Base-by-base conservation (phyloP, 2,329 filamentous ascomycete species). In the Calonectria honghensis region DNA sequence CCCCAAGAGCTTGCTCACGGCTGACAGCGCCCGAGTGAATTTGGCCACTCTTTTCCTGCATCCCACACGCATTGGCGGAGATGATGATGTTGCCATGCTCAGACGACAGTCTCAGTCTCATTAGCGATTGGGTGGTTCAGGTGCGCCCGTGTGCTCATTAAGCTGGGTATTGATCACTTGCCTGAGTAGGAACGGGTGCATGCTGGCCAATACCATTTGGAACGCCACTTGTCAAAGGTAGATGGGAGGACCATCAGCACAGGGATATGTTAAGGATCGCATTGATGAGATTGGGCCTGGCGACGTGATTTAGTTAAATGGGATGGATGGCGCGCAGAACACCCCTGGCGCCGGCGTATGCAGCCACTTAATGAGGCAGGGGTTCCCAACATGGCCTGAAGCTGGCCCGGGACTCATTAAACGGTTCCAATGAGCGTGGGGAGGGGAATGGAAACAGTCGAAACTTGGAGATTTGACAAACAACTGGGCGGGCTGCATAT, bases 331-430 rank as follows among this genome's bases (percentile, higher is more conserved):
- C 79, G 75, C 79, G 80, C 79, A 81, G 80, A 76, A 77, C 75
- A 81, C 79, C 80, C 80, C 79, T 81, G 80, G 72, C 77, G 72
- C 74, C 74, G 79, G 78, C 77, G 77, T 73, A 81, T 81, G 80
- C 80, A 81, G 79, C 79, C 80, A 81, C 80, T 81, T 81, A 80
- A 81, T 81, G 75, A 78, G 75, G 76, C 79, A 81, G 79, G 79
- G 79, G 79, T 78, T 72, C 73, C 74, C 78, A 80, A 76, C 79
- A 78, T 74, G 73, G 75, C 75, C 74, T 61, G 72, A 57, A 73
- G 73, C 75, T 76, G 76, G 77, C 66, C 74, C 73, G 67, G 59
- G 77, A 76, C 78, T 81, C 77, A 76, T 80, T 77, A 80, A 74
- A 57, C 59, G 37, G 59, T 73, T 67, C 70, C 70, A 64, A 57